Conservation (phyloP, 176 grass and related monocot genomes). For the Cymbopogon citratus region DNA sequence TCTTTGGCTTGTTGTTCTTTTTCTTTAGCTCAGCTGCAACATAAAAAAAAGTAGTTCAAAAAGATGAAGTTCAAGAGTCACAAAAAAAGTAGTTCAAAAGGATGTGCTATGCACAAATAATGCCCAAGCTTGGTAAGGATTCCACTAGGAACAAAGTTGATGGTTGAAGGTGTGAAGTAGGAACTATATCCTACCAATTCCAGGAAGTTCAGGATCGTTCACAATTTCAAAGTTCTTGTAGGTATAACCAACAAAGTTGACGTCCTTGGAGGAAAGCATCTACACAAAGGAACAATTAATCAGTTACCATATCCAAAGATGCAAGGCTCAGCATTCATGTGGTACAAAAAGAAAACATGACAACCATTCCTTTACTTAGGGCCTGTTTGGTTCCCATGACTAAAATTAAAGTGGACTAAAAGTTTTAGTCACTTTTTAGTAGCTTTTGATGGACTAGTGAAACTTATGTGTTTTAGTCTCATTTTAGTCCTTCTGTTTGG, state of each 20-base stretch:
- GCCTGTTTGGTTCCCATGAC: too few relatives aligned
- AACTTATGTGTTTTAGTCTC: too few relatives aligned
- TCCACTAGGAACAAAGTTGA: not conserved
- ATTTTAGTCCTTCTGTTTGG: too few relatives aligned
- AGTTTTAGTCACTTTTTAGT: too few relatives aligned
- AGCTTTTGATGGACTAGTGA: too few relatives aligned
- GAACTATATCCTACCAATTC: constrained; percentile 38
- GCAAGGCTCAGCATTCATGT: not conserved
- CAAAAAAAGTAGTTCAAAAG: not conserved
- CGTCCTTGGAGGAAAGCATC: constrained; percentile 57
- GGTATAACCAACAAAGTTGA: constrained; percentile 49
- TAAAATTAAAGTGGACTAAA: too few relatives aligned
- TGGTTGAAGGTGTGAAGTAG: not conserved
- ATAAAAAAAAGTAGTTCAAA: not conserved
- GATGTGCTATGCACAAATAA: not conserved
- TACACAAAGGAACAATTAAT: constrained; percentile 20
- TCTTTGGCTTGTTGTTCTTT: constrained; percentile 52
- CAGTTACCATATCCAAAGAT: constrained; percentile 4
- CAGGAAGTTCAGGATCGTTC: constrained; percentile 44
- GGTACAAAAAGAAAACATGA: not conserved
- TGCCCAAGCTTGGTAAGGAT: not conserved
- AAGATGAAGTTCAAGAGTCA: too few relatives aligned
- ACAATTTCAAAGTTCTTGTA: constrained; percentile 59
- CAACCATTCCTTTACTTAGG: not conserved
- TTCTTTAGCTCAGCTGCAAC: constrained; percentile 69